phyloP scores from a whole-genome alignment of 805 yeast genomes.

The Myxozyma neotropica region DNA sequence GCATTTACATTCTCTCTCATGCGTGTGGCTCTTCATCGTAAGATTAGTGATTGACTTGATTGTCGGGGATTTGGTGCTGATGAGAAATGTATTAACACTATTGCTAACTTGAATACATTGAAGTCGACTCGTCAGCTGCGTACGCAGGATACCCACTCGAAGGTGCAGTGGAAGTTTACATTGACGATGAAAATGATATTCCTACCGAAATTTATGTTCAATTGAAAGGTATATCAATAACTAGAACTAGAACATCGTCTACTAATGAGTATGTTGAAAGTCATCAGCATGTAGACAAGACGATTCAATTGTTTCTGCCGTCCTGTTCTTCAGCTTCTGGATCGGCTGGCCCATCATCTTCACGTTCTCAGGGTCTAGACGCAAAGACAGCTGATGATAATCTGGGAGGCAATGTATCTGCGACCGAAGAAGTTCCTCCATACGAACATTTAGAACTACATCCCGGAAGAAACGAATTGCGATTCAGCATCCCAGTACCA shows the following conservation, averaged over 20 bases:
- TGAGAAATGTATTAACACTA: too few species aligned
- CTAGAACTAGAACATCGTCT: not conserved
- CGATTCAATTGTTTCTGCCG: not conserved
- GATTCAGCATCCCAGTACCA: slow-evolving; percentile 6
- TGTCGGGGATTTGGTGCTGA: too few species aligned
- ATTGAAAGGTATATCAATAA: slow-evolving; percentile 13
- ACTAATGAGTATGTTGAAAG: not conserved
- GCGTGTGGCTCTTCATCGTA: too few species aligned
- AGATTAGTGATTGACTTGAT: too few species aligned
- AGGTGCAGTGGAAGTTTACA: not conserved
- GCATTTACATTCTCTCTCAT: too few species aligned
- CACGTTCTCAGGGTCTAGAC: not conserved
- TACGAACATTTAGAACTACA: not conserved
- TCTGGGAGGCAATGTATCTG: not conserved
- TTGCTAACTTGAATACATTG: not conserved
- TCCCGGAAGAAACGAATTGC: not conserved
- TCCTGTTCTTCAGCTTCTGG: not conserved
- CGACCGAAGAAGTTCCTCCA: not conserved
- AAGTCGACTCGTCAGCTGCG: slow-evolving; percentile 3
- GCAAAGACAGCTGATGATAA: not conserved
- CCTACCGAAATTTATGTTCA: slow-evolving; percentile 10
- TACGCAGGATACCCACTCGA: slow-evolving; percentile 9
- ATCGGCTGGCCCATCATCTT: not conserved
- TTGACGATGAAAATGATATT: slow-evolving; percentile 8
- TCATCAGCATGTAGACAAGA: not conserved